Evolutionary conservation across 2,329 filamentous ascomycete genomes (phyloP).

Genomic region (Tympanopsis confertula): DNA sequence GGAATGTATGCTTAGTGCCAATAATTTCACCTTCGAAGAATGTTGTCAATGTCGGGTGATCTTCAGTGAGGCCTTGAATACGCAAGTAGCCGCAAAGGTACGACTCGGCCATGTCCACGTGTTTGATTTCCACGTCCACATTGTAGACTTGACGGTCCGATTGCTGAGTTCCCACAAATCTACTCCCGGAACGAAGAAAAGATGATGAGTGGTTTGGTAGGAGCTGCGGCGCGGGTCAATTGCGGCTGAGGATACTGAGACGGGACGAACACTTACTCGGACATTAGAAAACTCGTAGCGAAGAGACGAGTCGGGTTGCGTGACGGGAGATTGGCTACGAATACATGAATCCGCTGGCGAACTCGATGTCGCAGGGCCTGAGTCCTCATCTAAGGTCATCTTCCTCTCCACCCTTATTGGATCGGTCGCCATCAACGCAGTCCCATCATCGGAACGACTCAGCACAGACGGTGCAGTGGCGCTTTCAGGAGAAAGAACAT

Average conservation of each 20-base stretch:
- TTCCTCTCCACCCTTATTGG: too few species aligned
- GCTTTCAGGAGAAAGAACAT: too few species aligned
- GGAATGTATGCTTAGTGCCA: slow-evolving; percentile 86
- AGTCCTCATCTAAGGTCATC: too few species aligned
- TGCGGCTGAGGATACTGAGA: neutral
- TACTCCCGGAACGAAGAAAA: slow-evolving; percentile 75
- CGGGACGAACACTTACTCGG: neutral
- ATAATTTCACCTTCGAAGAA: slow-evolving; percentile 99
- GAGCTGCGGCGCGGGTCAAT: slow-evolving; percentile 36
- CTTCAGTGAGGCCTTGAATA: slow-evolving; percentile 94
- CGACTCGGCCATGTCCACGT: slow-evolving; percentile 87
- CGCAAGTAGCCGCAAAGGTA: slow-evolving; percentile 90
- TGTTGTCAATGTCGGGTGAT: slow-evolving; percentile 93
- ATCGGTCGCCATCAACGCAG: too few species aligned
- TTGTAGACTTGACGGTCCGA: slow-evolving; percentile 90
- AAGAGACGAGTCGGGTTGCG: neutral
- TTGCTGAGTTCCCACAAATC: slow-evolving; percentile 80
- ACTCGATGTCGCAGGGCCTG: too few species aligned
- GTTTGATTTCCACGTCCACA: slow-evolving; percentile 92
- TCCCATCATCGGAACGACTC: too few species aligned
- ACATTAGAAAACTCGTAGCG: slow-evolving; percentile 1
- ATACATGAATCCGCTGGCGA: too few species aligned
- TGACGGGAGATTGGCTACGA: too few species aligned
- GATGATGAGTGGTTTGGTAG: slow-evolving; percentile 68
- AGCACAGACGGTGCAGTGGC: too few species aligned